These are phyloP conservation scores for Pharus latifolius DNA, from an alignment of 176 grass and related monocot species.

Conservation along the genomic window DNA sequence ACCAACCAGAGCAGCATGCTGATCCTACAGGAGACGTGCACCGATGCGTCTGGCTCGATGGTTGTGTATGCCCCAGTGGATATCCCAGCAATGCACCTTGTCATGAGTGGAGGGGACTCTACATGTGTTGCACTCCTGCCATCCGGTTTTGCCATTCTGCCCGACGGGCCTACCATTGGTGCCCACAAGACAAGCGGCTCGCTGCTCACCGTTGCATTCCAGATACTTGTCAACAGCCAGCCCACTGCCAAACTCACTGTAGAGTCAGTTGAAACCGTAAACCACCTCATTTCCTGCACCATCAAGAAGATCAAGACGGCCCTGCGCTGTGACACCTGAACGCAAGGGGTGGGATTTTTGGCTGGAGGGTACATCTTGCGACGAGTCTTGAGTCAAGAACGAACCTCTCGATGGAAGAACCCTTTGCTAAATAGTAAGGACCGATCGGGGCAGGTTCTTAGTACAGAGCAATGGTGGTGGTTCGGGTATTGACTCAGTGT, in stretches of 20 bases:
- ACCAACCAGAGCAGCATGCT: conserved; percentile 73
- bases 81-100: conserved; percentile 71
- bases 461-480: conserved; percentile 92
- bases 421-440: conserved; percentile 85
- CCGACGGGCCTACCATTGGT: conserved; percentile 6
- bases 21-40: conserved; percentile 80
- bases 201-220: conserved; percentile 88
- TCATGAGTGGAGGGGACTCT: conserved; percentile 77
- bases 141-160: conserved; percentile 72
- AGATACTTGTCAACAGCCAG: conserved; percentile 91
- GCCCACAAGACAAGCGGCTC: conserved; percentile 34
- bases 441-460: conserved; percentile 21
- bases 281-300: conserved; percentile 75
- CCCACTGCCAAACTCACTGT: conserved; percentile 64
- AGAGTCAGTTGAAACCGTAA: conserved; percentile 72
- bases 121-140: conserved; percentile 57
- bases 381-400: conserved; percentile 90
- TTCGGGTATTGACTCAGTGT: conserved; percentile 95
- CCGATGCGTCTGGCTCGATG: conserved; percentile 67
- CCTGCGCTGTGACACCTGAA: conserved; percentile 41
- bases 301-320: conserved; percentile 72
- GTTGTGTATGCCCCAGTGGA: conserved; percentile 88
- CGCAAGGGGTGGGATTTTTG: background rate
- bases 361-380: background rate
- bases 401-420: conserved; percentile 45